Percentiles rank a stretch among this genome's conserved stretches.
phyloP scores from a whole-genome alignment of 1,284 basidiomycete genomes.

The Ganoderma sinense region DNA sequence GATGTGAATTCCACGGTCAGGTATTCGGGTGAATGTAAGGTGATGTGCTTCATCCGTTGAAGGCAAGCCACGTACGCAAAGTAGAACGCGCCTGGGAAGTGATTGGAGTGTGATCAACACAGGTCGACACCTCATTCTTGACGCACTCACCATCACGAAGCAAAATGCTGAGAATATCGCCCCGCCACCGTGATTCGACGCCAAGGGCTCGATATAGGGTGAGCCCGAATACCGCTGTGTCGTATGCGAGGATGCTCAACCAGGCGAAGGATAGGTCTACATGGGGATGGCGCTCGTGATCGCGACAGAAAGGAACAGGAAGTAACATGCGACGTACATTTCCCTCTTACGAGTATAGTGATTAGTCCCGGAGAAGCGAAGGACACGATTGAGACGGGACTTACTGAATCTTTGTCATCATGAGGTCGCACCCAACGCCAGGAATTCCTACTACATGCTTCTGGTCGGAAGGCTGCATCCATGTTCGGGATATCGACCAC shows the following conservation, averaged over 20 bases:
- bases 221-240: neutral
- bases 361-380: neutral
- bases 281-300: neutral
- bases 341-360: neutral
- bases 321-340: neutral
- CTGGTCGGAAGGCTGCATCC: neutral
- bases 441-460: neutral
- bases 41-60: neutral
- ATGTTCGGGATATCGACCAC: neutral
- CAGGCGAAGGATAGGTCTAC: conserved; percentile 5
- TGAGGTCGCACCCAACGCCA: conserved; percentile 3
- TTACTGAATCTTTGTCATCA: neutral
- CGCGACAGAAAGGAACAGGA: no score
- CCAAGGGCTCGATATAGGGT: neutral
- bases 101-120: neutral
- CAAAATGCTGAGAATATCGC: neutral
- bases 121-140: neutral
- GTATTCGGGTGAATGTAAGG: neutral
- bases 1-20: neutral
- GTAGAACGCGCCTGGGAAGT: conserved; percentile 1
- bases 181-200: neutral
- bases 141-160: conserved; percentile 8
- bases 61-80: neutral
- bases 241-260: conserved; percentile 4
- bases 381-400: neutral